Conservation (phyloP, 2,329 filamentous ascomycete genomes). For the Zymoseptoria tritici region DNA sequence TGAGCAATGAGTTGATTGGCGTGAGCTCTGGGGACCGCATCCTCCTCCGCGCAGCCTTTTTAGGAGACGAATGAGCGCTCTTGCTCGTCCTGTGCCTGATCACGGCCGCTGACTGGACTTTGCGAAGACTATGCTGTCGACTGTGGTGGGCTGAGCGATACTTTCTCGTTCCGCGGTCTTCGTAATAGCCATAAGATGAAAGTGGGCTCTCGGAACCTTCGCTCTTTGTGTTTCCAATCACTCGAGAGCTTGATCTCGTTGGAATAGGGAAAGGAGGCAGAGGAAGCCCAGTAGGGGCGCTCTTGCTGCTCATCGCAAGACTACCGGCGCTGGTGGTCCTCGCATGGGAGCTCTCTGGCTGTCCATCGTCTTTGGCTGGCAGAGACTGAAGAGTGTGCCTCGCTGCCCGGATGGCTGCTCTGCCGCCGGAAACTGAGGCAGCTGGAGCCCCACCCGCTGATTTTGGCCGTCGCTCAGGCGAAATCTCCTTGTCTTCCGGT, state of each 20-base stretch:
- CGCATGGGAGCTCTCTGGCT: conserved; percentile 37
- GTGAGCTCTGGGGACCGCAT: conserved; percentile 29
- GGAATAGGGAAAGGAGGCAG: conserved; percentile 87
- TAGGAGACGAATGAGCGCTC: conserved; percentile 44
- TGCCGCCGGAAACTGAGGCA: conserved; percentile 27
- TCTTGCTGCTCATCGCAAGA: conserved; percentile 29
- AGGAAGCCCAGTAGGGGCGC: conserved; percentile 23
- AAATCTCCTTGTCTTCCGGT: conserved; percentile 30
- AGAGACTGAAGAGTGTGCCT: conserved; percentile 18
- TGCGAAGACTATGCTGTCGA: conserved; percentile 53
- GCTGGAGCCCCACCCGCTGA: conserved; percentile 28
- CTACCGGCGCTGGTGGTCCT: conserved; percentile 60
- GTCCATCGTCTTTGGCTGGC: conserved; percentile 8
- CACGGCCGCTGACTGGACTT: conserved; percentile 74
- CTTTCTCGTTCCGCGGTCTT: conserved; percentile 18
- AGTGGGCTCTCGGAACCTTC: conserved; percentile 76
- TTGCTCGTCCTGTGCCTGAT: conserved; percentile 49
- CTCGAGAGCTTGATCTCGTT: conserved; percentile 76
- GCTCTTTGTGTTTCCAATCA: conserved; percentile 59
- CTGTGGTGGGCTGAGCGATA: conserved; percentile 11
- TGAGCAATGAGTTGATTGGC: conserved; percentile 30
- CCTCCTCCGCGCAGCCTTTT: conserved; percentile 30
- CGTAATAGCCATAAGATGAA: conserved; percentile 34
- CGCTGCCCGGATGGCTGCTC: conserved; percentile 13
- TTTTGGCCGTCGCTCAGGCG: conserved; percentile 25